Evolutionary conservation across 1,284 basidiomycete genomes (phyloP), one percentile per base, ranked within the genome.

Genomic region (Cutaneotrichosporon cutaneum): DNA sequence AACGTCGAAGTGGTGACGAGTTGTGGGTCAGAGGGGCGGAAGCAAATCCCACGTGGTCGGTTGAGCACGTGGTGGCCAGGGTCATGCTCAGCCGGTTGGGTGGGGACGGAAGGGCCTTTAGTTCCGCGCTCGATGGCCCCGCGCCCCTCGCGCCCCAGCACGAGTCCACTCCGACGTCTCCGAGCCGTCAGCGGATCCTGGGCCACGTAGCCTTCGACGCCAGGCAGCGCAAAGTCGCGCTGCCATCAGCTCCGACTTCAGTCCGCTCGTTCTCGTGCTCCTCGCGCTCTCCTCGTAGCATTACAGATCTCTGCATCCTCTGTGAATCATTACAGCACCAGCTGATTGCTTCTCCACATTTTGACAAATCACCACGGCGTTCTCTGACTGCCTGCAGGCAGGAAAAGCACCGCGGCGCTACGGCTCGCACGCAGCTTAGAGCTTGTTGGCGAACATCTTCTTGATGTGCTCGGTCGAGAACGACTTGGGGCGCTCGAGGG

Each of bases 401-500:
- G 33, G 22, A 50, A 47, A 47, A 47, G 7, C 44, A 47, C 47
- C 22, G 14, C 22, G 16, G 33, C 33, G 52, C 52, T 54, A 54
- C 33, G 39, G 26, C 42, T 55, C 39, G 26, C 13, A 16, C 7
- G 18, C 52, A 22, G 57, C 48, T 58, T 52, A 58, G 50, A 42
- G 48, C 70, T 78, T 78, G 68, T 68, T 68, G 59, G 71, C 71
- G 68, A 78, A 79, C 75, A 77, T 76, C 70, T 73, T 72, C 75
- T 78, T 77, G 74, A 82, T 77, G 58, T 70, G 73, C 50, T 73
- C 80, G 68, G 81, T 81, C 60, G 76, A 78, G 76, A 73, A 78
- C 69, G 81, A 82, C 79, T 81, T 81, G 69, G 79, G 79, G 64
- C 79, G 70, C 71, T 80, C 78, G 67, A 80, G 75, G 65, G 78